Evolutionary conservation across 306 rosid species (phyloP), one percentile per base, ranked within the genome.

Genomic region (Begonia peltatifolia): DNA sequence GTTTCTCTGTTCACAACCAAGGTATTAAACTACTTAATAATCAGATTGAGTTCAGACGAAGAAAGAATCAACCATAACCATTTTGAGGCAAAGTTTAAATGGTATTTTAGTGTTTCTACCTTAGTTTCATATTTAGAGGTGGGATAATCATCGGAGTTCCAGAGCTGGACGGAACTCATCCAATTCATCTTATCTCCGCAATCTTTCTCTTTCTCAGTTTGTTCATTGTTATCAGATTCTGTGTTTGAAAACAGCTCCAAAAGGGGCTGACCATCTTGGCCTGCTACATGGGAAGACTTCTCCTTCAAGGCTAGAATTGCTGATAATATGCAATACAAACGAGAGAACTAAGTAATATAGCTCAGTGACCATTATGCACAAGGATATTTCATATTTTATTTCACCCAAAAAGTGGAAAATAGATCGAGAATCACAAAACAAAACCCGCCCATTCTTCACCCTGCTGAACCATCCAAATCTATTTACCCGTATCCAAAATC

Each of bases 141-240:
- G 52, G 12, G 52, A 23, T 12, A 9, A 67, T 59, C 69, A 59
- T 70, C 60, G 17, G 76, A 64, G 60, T 77, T 83, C 96, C 99
- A 92, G 3, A 92, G 88, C 77, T 92, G 99, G 68, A 86, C 94
- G 6, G 99, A 92, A 59, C 99, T 86, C 99, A 92, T 79, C 99
- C 99, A 92, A 56, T 69, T 81, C 80, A 74, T 86, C 84, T 83
- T 87, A 64, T 90, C 99, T 58, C 63, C 74, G 63, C 66, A 76
- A 60, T 82, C 90, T 11, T 74, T 82, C 16, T 83, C 76, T 35
- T 56, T 64, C 11, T 41, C 56, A 11, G 54, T 48, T 43, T 71
- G 77, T 14, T 70, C 74, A 51, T 62, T 61, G 14, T 65, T 74
- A 42, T 73, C 77, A 46, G 55, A 47, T 60, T 86, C 94, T 56